A percentile compares a stretch with the other conserved stretches of the same genome.
Conservation (phyloP, 495 filamentous ascomycete genomes). For the Bombardia bombarda region DNA sequence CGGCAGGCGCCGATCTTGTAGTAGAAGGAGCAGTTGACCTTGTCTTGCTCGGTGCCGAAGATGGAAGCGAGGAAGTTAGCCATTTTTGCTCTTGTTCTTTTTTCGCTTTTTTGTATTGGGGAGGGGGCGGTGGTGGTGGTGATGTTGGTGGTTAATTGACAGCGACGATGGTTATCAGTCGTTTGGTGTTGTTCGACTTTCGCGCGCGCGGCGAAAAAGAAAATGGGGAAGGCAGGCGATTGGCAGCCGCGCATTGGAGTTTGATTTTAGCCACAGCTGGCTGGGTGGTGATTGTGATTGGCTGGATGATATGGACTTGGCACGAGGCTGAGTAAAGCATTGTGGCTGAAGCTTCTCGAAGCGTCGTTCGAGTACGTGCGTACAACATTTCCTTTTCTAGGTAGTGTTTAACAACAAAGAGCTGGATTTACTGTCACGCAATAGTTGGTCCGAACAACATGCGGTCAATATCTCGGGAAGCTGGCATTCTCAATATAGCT, state of each 20-base stretch:
- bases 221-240: neutral
- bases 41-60: slow-evolving; percentile 99
- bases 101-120: too few relatives aligned
- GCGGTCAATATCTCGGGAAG: too few relatives aligned
- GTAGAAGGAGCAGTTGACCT: slow-evolving; percentile 48
- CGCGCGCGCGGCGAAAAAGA: slow-evolving; percentile 1
- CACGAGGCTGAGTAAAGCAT: slow-evolving; percentile 6
- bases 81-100: too few relatives aligned
- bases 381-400: too few relatives aligned
- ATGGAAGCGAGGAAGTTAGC: slow-evolving; percentile 99
- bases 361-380: neutral
- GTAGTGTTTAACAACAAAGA: neutral
- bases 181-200: neutral
- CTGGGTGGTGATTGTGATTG: slow-evolving; percentile 4
- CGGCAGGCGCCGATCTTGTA: slow-evolving; percentile 85
- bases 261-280: slow-evolving; percentile 3
- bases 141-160: neutral
- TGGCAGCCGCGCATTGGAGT: neutral
- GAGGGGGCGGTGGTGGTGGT: neutral
- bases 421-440: neutral
- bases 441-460: too few relatives aligned
- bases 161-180: neutral
- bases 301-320: neutral
- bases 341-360: slow-evolving; percentile 17
- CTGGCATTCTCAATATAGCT: too few relatives aligned